Evolutionary conservation across 1,284 basidiomycete species (phyloP).

Genomic region (Ganoderma boninense): DNA sequence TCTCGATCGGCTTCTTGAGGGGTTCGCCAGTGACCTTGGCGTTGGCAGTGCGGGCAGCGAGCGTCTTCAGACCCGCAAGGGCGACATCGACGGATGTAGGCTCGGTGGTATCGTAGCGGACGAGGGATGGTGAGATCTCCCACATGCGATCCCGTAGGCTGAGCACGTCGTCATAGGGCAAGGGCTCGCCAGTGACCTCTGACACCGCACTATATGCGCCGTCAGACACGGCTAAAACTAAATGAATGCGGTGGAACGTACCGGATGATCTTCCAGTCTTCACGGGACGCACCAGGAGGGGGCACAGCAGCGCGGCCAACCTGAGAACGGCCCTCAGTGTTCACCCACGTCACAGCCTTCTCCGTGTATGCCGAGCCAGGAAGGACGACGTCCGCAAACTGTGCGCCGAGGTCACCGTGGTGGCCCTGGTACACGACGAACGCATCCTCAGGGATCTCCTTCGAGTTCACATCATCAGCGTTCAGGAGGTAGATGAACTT

Average conservation of each 20-base stretch:
- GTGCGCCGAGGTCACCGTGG: slow-evolving; percentile 97
- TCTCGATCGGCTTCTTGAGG: slow-evolving; percentile 86
- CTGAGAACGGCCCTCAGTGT: slow-evolving; percentile 96
- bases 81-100: slow-evolving; percentile 77
- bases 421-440: slow-evolving; percentile 99
- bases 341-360: slow-evolving; percentile 95
- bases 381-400: slow-evolving; percentile 95
- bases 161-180: slow-evolving; percentile 95
- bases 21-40: slow-evolving; percentile 68
- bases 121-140: slow-evolving; percentile 93
- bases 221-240: slow-evolving; percentile 8
- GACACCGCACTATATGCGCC: slow-evolving; percentile 75
- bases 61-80: slow-evolving; percentile 72
- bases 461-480: slow-evolving; percentile 93
- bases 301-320: slow-evolving; percentile 92
- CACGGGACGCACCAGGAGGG: slow-evolving; percentile 93
- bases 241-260: slow-evolving; percentile 44
- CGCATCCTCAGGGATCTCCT: slow-evolving; percentile 91
- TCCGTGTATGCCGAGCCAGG: slow-evolving; percentile 97
- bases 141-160: slow-evolving; percentile 93
- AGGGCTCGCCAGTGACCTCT: slow-evolving; percentile 81
- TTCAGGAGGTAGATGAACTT: slow-evolving; percentile 99
- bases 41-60: slow-evolving; percentile 60
- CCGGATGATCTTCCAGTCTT: slow-evolving; percentile 99
- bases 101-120: slow-evolving; percentile 91